phyloP scores from a whole-genome alignment of 495 filamentous ascomycete species.

The Pseudoneurospora amorphoporcata region DNA sequence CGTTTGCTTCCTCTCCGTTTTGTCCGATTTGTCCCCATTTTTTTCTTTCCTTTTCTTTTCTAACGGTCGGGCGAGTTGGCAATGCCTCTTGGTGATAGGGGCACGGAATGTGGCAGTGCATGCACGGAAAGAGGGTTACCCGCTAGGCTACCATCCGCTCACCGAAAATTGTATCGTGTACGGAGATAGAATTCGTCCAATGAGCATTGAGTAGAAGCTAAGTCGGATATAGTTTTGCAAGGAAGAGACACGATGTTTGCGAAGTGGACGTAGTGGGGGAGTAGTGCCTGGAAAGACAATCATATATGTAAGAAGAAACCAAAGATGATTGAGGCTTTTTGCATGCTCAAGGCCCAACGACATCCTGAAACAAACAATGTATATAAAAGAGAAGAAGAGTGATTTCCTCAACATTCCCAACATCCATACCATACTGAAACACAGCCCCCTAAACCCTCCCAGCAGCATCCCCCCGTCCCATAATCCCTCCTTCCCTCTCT shows the following conservation, averaged over 20 bases:
- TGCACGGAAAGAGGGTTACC: neutral
- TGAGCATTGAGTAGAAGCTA: neutral
- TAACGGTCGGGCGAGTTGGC: neutral
- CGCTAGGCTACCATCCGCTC: neutral
- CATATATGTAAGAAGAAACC: neutral
- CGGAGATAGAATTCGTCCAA: neutral
- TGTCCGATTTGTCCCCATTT: neutral
- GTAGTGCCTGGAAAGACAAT: neutral
- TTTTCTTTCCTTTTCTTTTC: neutral
- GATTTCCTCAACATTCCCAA: neutral
- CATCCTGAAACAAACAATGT: neutral
- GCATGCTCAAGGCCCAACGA: too few relatives aligned
- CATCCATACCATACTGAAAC: neutral
- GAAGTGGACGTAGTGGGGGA: neutral
- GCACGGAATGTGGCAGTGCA: neutral
- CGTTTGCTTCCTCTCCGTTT: neutral
- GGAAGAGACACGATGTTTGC: neutral
- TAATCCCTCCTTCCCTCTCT: neutral
- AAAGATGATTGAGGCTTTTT: neutral
- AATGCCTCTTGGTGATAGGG: neutral
- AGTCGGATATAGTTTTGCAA: neutral
- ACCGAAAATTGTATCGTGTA: neutral
- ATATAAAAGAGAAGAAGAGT: neutral
- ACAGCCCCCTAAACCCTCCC: neutral
- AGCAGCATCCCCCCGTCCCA: neutral